These are phyloP conservation scores for Lipomyces anomalus DNA, from an alignment of 805 yeast genomes.

Conservation along the genomic window DNA sequence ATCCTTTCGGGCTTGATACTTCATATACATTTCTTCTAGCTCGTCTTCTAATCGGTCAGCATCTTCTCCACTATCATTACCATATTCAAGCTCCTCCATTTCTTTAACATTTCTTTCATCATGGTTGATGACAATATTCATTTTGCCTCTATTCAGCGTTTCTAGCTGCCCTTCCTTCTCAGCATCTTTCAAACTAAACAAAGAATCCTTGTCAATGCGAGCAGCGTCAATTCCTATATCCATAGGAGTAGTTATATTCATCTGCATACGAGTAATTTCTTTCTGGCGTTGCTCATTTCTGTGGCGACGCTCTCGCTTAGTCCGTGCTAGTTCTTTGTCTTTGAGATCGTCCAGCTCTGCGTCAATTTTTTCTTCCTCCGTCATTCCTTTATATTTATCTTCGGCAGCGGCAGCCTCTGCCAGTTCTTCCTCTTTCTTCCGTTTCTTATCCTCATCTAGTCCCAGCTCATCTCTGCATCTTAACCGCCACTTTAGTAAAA, in stretches of 20 bases:
- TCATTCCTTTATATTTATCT: conserved; percentile 33
- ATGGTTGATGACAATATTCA: conserved; percentile 38
- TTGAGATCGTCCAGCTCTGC: conserved; percentile 72
- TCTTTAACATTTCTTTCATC: conserved; percentile 30
- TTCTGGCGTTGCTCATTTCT: conserved; percentile 79
- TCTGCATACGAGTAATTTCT: conserved; percentile 85
- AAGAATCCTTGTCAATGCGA: conserved; percentile 64
- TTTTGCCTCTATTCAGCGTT: conserved; percentile 25
- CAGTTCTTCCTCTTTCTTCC: conserved; percentile 44
- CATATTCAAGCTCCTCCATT: conserved; percentile 13
- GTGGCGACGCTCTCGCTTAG: conserved; percentile 75
- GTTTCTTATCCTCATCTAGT: conserved; percentile 45
- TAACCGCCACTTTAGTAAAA: conserved; percentile 80
- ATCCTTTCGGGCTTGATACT: conserved; percentile 47
- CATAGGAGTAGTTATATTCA: conserved; percentile 90
- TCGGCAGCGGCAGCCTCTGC: conserved; percentile 59
- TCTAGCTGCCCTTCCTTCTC: conserved; percentile 68
- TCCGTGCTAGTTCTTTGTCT: conserved; percentile 61
- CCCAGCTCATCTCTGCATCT: conserved; percentile 75
- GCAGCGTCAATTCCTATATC: conserved; percentile 94
- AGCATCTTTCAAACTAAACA: conserved; percentile 79
- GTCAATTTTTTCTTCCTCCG: conserved; percentile 83
- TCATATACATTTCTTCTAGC: conserved; percentile 64
- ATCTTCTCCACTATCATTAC: conserved; percentile 31
- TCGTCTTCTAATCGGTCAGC: conserved; percentile 63